Conservation (phyloP, 306 rosid species). For the Gastrolobium villosum region DNA sequence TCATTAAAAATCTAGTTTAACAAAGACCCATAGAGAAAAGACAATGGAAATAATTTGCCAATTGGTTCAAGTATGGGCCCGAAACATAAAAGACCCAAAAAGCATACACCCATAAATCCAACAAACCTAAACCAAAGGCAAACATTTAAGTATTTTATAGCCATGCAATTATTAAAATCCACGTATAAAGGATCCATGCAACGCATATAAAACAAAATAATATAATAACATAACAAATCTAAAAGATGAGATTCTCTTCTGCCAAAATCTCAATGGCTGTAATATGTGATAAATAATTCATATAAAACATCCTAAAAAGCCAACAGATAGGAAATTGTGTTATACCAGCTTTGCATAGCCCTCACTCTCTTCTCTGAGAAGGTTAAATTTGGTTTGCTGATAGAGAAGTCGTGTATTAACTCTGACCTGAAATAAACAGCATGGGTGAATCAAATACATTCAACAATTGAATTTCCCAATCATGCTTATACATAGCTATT, state of each 20-base stretch:
- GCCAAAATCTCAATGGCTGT: conserved; percentile 20
- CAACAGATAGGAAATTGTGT: conserved; percentile 19
- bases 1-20: too few relatives aligned
- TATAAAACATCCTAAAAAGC: conserved; percentile 15
- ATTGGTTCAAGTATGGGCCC: conserved; percentile 15
- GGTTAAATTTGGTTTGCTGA: conserved; percentile 98
- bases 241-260: neutral
- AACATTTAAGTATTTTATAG: neutral
- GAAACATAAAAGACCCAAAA: conserved; percentile 10
- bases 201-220: neutral
- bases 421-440: conserved; percentile 80
- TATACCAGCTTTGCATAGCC: conserved; percentile 99
- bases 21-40: too few relatives aligned
- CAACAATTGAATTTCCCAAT: neutral
- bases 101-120: neutral
- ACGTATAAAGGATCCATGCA: neutral
- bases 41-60: too few relatives aligned
- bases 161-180: neutral
- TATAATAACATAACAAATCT: neutral
- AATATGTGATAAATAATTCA: conserved; percentile 33
- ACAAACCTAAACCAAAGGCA: neutral
- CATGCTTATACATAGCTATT: conserved; percentile 11
- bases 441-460: conserved; percentile 36
- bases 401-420: conserved; percentile 97
- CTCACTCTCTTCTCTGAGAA: conserved; percentile 99